Conservation (phyloP, 148 eudicot species). For the Silene latifolia region DNA sequence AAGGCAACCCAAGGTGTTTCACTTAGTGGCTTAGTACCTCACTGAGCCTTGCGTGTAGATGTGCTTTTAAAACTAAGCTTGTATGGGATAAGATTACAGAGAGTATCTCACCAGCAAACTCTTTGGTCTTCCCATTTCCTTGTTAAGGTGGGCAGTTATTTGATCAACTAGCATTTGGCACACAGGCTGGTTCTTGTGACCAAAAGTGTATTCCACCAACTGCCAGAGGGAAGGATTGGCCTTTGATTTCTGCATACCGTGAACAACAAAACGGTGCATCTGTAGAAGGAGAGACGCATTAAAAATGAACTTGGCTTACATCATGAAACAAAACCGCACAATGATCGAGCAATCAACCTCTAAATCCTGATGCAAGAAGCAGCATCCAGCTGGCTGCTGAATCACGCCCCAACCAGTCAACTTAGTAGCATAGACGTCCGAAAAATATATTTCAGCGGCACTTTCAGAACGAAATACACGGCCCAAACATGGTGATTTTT, state of each 20-base stretch:
- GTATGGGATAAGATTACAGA: neutral
- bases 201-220: slow-evolving; percentile 63
- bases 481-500: slow-evolving; percentile 46
- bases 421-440: slow-evolving; percentile 74
- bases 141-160: slow-evolving; percentile 41
- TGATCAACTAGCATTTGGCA: slow-evolving; percentile 60
- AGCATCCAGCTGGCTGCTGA: slow-evolving; percentile 41
- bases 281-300: slow-evolving; percentile 30
- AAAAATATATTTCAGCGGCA: slow-evolving; percentile 41
- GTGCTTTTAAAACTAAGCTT: neutral
- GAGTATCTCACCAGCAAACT: slow-evolving; percentile 62
- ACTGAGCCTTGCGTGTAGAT: too few relatives aligned
- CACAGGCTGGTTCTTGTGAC: slow-evolving; percentile 53
- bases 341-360: slow-evolving; percentile 42
- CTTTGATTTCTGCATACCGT: slow-evolving; percentile 60
- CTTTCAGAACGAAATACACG: slow-evolving; percentile 33
- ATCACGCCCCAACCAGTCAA: slow-evolving; percentile 53
- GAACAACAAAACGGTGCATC: slow-evolving; percentile 79
- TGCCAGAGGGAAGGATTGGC: slow-evolving; percentile 57
- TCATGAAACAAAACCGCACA: slow-evolving; percentile 2
- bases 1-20: too few relatives aligned
- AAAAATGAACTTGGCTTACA: slow-evolving; percentile 14
- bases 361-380: slow-evolving; percentile 40
- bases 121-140: slow-evolving; percentile 70
- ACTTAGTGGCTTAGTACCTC: too few relatives aligned